A percentile compares a stretch with the other conserved stretches of the same genome.
Conservation (phyloP, 176 grass and related monocot species). For the Carex kokanica region DNA sequence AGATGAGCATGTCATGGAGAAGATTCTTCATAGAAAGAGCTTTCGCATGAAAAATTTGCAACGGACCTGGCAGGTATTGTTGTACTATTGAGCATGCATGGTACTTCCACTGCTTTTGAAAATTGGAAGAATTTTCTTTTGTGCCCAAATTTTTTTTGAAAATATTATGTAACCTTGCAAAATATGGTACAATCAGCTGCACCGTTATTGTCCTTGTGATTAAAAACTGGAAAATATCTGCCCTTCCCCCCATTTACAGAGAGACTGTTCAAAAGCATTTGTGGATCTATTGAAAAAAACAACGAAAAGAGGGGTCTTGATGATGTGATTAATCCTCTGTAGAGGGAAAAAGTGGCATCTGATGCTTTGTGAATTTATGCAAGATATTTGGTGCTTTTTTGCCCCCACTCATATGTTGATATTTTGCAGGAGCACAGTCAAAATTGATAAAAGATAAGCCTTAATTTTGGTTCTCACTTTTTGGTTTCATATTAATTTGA, state of each 20-base stretch:
- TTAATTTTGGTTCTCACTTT: slow-evolving; percentile 19
- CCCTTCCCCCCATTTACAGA: not conserved
- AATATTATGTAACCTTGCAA: not conserved
- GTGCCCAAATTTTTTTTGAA: not conserved
- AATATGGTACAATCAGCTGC: not conserved
- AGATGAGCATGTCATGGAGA: slow-evolving; percentile 82
- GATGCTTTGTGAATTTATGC: not conserved
- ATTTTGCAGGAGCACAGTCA: slow-evolving; percentile 10
- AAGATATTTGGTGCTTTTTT: slow-evolving; percentile 6
- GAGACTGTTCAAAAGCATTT: not conserved
- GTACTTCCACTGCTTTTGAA: not conserved
- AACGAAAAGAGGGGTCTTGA: not conserved
- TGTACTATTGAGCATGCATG: not conserved
- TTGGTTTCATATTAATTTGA: slow-evolving; percentile 10
- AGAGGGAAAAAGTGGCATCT: not conserved
- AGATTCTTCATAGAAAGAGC: slow-evolving; percentile 91
- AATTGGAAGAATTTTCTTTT: not conserved
- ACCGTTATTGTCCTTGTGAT: not conserved
- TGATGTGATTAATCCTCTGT: not conserved
- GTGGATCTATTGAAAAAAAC: not conserved
- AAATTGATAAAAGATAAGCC: not conserved
- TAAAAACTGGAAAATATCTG: not conserved
- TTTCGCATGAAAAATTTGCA: slow-evolving; percentile 83
- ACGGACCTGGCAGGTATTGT: slow-evolving; percentile 79
- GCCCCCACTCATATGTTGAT: not conserved